phyloP scores from a whole-genome alignment of 2,329 filamentous ascomycete genomes.

The Aquanectria penicillioides region DNA sequence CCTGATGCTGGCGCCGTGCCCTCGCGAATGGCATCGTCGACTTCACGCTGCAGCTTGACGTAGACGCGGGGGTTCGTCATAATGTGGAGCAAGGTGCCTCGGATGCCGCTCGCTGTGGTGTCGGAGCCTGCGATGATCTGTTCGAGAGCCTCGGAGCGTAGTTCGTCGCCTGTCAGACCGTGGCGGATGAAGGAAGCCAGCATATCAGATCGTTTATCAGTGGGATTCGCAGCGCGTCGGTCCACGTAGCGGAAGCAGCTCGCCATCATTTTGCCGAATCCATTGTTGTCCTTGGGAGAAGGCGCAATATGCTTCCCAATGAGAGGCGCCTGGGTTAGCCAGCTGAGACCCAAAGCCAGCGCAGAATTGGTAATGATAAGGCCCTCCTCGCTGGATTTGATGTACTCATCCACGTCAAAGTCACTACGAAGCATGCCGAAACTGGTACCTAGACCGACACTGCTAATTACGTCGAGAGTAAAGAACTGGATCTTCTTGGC shows the following conservation, averaged over 20 bases:
- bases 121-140: constrained; percentile 51
- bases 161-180: constrained; percentile 46
- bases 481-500: constrained; percentile 60
- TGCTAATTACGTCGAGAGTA: constrained; percentile 63
- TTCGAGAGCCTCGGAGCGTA: constrained; percentile 46
- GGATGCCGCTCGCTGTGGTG: constrained; percentile 50
- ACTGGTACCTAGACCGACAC: constrained; percentile 58
- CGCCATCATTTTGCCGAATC: constrained; percentile 48
- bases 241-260: constrained; percentile 42
- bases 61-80: constrained; percentile 60
- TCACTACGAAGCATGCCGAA: constrained; percentile 60
- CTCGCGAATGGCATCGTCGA: constrained; percentile 57
- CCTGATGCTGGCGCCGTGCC: constrained; percentile 21
- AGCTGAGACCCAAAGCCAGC: constrained; percentile 42
- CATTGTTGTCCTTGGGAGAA: constrained; percentile 41
- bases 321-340: constrained; percentile 42
- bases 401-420: constrained; percentile 54
- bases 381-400: constrained; percentile 48
- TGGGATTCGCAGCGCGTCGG: constrained; percentile 35
- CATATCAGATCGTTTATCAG: constrained; percentile 50
- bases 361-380: constrained; percentile 40
- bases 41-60: constrained; percentile 57
- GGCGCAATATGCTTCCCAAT: constrained; percentile 43
- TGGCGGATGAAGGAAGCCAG: constrained; percentile 54
- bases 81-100: constrained; percentile 61